phyloP scores from a whole-genome alignment of 2,329 filamentous ascomycete genomes.

The Botrytis fabae region DNA sequence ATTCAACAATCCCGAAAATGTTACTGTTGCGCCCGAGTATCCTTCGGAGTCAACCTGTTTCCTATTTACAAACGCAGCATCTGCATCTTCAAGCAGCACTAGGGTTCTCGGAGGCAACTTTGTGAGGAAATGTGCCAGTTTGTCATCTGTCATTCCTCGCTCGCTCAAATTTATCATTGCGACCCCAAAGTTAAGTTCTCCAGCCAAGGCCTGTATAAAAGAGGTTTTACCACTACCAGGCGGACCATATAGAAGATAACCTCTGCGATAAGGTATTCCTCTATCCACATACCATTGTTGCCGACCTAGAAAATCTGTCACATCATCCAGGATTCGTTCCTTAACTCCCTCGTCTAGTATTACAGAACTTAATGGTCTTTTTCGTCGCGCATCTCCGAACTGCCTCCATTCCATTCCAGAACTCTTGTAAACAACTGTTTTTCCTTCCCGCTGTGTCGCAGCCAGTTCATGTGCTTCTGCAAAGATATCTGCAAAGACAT shows the following conservation, averaged over 20 bases:
- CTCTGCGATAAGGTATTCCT: slow-evolving; percentile 74
- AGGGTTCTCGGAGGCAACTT: slow-evolving; percentile 54
- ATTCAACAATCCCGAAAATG: slow-evolving; percentile 87
- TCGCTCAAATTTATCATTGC: slow-evolving; percentile 55
- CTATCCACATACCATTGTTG: slow-evolving; percentile 84
- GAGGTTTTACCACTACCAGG: slow-evolving; percentile 82
- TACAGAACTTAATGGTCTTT: slow-evolving; percentile 85
- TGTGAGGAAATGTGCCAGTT: slow-evolving; percentile 51
- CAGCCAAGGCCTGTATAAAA: slow-evolving; percentile 94
- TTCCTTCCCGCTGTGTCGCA: slow-evolving; percentile 79
- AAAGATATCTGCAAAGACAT: slow-evolving; percentile 89
- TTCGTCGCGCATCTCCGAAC: slow-evolving; percentile 81
- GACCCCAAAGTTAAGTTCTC: slow-evolving; percentile 53
- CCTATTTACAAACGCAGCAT: slow-evolving; percentile 48
- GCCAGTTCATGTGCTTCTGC: slow-evolving; percentile 81
- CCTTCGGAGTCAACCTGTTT: slow-evolving; percentile 58
- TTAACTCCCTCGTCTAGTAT: slow-evolving; percentile 78
- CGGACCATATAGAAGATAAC: slow-evolving; percentile 77
- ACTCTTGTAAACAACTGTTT: slow-evolving; percentile 87
- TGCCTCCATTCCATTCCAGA: slow-evolving; percentile 81
- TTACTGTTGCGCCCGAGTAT: slow-evolving; percentile 46
- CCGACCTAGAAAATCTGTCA: slow-evolving; percentile 58
- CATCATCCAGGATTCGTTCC: slow-evolving; percentile 50
- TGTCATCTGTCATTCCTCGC: slow-evolving; percentile 58
- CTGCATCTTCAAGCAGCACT: slow-evolving; percentile 58